Evolutionary conservation across 2,329 filamentous ascomycete species (phyloP).

Genomic region (Aspergillus pseudonomiae): DNA sequence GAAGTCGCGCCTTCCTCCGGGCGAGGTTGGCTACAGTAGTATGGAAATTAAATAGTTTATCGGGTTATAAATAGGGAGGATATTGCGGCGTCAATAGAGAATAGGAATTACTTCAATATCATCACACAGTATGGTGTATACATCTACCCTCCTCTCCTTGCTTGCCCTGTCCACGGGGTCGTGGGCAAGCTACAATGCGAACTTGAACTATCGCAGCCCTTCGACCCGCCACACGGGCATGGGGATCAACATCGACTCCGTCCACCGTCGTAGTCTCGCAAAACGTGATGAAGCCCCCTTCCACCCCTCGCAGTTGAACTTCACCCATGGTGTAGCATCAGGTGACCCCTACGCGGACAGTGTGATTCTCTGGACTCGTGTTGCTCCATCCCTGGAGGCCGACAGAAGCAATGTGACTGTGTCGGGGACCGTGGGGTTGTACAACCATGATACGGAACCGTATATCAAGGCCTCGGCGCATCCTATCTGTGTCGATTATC

Average conservation of each 20-base stretch:
- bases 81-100: no score
- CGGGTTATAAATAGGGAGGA: not conserved
- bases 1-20: not conserved
- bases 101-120: not conserved
- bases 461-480: slow-evolving; percentile 58
- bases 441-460: slow-evolving; percentile 57
- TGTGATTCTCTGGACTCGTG: slow-evolving; percentile 50
- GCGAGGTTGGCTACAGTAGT: not conserved
- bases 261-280: slow-evolving; percentile 65
- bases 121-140: slow-evolving; percentile 8
- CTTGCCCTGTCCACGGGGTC: slow-evolving; percentile 21
- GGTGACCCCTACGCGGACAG: slow-evolving; percentile 48
- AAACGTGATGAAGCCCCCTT: slow-evolving; percentile 55
- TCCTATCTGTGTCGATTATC: slow-evolving; percentile 65
- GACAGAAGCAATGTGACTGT: slow-evolving; percentile 58
- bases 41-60: no score
- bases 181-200: slow-evolving; percentile 42
- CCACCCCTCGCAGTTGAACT: slow-evolving; percentile 56
- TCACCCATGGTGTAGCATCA: slow-evolving; percentile 65
- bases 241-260: slow-evolving; percentile 43
- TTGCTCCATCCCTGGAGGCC: slow-evolving; percentile 44
- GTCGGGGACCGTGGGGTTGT: slow-evolving; percentile 58
- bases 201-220: slow-evolving; percentile 70
- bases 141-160: slow-evolving; percentile 15
- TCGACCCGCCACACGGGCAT: slow-evolving; percentile 66